Evolutionary conservation across 2,329 filamentous ascomycete genomes (phyloP), one percentile per base, ranked within the genome.

Genomic region (Venturia pyrina): DNA sequence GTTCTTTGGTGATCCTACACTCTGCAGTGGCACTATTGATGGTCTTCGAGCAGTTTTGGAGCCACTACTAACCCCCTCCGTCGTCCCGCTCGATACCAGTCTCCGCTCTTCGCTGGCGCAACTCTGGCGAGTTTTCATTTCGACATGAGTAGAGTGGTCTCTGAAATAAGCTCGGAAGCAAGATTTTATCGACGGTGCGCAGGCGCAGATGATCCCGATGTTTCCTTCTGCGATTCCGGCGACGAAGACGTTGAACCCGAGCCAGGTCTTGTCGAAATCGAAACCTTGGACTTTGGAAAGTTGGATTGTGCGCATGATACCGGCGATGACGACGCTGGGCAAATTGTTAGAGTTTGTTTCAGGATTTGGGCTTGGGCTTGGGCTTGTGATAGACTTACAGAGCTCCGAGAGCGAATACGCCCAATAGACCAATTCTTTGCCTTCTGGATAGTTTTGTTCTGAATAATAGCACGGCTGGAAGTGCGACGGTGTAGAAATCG

Each of bases 231-330:
- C 65, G 41, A 56, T 67, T 21, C 65, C 46, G 17, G 65, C 60
- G 8, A 44, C 40, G 41, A 56, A 67, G 43, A 64, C 57, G 21
- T 67, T 44, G 43, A 63, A 67, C 1, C 17, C 43, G 28, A 53
- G 32, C 66, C 66, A 62, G 1, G 56, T 62, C 24, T 66, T 66
- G 44, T 66, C 64, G 21, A 32, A 15, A 32, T 37, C 41, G 21
- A 7, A 8, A 13, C 34, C 64, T 48, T 60, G 19, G 24, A 56
- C 50, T 34, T 34, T 41, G 57, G 21, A 28, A 21, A 75, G 69
- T 60, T 72, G 73, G 41, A 72, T 68, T 15, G 75, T 75, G 24
- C 75, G 69, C 32, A 71, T 69, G 40, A 72, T 69, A 34, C 72
- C 74, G 6, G 73, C 71, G 15, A 68, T 72, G 2, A 74, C 69